phyloP scores from a whole-genome alignment of 129 eudicot genomes.

The Smallanthus sonchifolius region DNA sequence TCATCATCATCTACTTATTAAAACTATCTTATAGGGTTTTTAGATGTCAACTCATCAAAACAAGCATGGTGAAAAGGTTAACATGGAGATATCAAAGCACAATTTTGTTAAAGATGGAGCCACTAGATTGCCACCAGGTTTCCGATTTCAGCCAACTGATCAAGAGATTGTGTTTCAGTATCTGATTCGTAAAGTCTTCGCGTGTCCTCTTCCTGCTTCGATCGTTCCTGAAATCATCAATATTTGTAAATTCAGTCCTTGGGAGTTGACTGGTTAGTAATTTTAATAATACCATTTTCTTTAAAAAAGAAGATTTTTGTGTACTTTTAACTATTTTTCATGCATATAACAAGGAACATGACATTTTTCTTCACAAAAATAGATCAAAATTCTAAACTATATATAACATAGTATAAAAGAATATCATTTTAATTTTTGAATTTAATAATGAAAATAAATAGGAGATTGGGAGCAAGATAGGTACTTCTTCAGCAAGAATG shows the following conservation, averaged over 20 bases:
- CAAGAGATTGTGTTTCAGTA: constrained; percentile 87
- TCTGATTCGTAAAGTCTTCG: constrained; percentile 61
- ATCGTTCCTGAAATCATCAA: constrained; percentile 63
- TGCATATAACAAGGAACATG: background rate
- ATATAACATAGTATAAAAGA: background rate
- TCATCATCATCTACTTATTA: background rate
- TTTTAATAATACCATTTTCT: background rate
- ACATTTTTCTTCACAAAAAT: background rate
- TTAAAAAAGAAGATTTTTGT: background rate
- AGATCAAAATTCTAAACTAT: background rate
- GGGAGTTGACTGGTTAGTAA: constrained; percentile 75
- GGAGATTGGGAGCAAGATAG: constrained; percentile 67
- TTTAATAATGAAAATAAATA: constrained; percentile 12
- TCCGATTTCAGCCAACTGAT: constrained; percentile 86
- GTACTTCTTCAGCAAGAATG: constrained; percentile 71
- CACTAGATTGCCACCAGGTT: constrained; percentile 75
- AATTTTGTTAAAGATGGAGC: constrained; percentile 69
- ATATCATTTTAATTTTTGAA: background rate
- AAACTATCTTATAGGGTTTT: constrained; percentile 8
- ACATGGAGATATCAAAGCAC: constrained; percentile 40
- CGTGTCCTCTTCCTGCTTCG: constrained; percentile 77
- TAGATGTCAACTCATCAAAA: constrained; percentile 36
- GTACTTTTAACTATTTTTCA: background rate
- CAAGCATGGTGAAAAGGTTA: constrained; percentile 35
- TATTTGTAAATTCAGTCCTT: constrained; percentile 52